A percentile compares a stretch with the other conserved stretches of the same genome.
Conservation (phyloP, 192 early-diverging fungal genomes). For the Umbelopsis isabellina region DNA sequence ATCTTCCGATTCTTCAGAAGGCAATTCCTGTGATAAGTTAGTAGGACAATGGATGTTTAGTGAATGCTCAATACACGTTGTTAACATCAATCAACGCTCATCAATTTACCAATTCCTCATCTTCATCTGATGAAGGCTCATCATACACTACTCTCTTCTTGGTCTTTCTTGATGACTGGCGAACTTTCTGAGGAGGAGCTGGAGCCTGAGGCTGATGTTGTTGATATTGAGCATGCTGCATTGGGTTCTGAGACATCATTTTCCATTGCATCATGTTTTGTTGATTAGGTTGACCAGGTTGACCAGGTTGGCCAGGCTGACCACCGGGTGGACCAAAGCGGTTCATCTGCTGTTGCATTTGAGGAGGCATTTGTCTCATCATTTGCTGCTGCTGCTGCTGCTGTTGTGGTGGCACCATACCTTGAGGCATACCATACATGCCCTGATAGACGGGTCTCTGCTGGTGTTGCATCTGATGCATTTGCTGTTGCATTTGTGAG, state of each 20-base stretch:
- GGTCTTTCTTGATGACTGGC: slow-evolving; percentile 27
- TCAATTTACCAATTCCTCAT: slow-evolving; percentile 29
- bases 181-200: neutral
- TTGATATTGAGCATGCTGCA: slow-evolving; percentile 24
- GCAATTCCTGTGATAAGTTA: slow-evolving; percentile 24
- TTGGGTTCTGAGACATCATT: slow-evolving; percentile 21
- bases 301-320: neutral
- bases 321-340: slow-evolving; percentile 10
- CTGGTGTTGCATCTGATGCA: slow-evolving; percentile 21
- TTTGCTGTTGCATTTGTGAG: slow-evolving; percentile 7
- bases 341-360: slow-evolving; percentile 23
- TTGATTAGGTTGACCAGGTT: neutral
- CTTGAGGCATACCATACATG: slow-evolving; percentile 11
- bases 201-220: slow-evolving; percentile 2
- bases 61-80: neutral
- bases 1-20: slow-evolving; percentile 31
- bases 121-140: slow-evolving; percentile 33
- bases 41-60: neutral
- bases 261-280: slow-evolving; percentile 22
- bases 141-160: slow-evolving; percentile 34
- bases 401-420: neutral
- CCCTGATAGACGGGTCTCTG: slow-evolving; percentile 18
- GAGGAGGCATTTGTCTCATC: slow-evolving; percentile 2
- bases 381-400: neutral
- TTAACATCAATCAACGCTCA: neutral